Evolutionary conservation across 768 basidiomycete species (phyloP), one percentile per base, ranked within the genome.

Genomic region (Mycena vulgaris): DNA sequence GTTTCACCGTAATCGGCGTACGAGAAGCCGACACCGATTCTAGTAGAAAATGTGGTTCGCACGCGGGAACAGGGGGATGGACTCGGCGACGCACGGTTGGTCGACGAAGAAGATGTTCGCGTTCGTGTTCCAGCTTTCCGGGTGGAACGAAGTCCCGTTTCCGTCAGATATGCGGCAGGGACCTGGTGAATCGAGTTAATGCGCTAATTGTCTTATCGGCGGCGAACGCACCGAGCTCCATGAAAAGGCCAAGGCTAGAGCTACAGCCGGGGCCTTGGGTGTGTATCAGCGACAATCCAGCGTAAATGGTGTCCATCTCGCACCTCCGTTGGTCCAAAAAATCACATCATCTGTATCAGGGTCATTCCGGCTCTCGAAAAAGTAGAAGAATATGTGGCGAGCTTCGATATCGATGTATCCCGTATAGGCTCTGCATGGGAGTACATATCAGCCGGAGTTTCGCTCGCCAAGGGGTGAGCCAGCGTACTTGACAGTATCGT

Each of bases 311-410:
- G 37, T 60, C 1, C 4, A 28, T 6, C 16, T 19, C 67, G 48
- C 49, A 75, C 85, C 92, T 71, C 86, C 86, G 57, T 83, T 86
- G 0, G 84, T 85, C 86, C 86, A 87, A 74, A 90, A 88, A 13
- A 90, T 88, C 10, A 91, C 87, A 71, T 90, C 89, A 76, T 90
- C 90, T 62, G 80, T 86, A 39, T 84, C 85, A 7, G 91, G 90
- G 68, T 90, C 82, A 58, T 79, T 86, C 57, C 93, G 81, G 64
- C 89, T 91, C 77, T 94, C 92, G 76, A 94, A 94, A 78, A 93
- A 93, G 81, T 92, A 92, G 83, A 93, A 93, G 76, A 91, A 92
- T 21, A 92, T 71, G 74, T 91, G 91, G 6, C 89, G 84, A 7
- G 89, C 83, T 75, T 89, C 82, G 51, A 90, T 84, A 68, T 92